A percentile compares a stretch with the other conserved stretches of the same genome.
phyloP scores from a whole-genome alignment of 768 basidiomycete genomes.

The Russula olivacea region DNA sequence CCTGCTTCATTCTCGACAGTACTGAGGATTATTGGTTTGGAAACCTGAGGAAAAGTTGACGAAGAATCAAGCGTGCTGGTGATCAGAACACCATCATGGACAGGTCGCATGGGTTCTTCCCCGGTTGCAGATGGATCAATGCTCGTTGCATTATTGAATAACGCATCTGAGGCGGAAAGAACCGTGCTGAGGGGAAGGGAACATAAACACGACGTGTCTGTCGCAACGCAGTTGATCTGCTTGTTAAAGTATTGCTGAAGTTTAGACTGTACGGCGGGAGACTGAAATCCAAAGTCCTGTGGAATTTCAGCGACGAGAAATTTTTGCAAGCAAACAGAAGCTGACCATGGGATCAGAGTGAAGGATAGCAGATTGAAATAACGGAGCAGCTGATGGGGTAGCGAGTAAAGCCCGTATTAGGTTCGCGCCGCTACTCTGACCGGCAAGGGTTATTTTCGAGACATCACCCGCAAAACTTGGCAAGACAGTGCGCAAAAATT shows the following conservation, averaged over 20 bases:
- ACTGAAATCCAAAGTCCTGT: slow-evolving; percentile 69
- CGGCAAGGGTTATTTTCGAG: slow-evolving; percentile 66
- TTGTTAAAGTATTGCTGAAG: slow-evolving; percentile 50
- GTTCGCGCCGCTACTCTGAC: slow-evolving; percentile 76
- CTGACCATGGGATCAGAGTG: slow-evolving; percentile 85
- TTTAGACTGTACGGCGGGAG: slow-evolving; percentile 44
- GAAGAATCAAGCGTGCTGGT: slow-evolving; percentile 60
- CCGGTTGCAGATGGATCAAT: slow-evolving; percentile 50
- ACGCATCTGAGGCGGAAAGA: slow-evolving; percentile 45
- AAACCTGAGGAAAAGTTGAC: slow-evolving; percentile 50
- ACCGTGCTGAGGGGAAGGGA: slow-evolving; percentile 46
- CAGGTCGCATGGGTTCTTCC: slow-evolving; percentile 58
- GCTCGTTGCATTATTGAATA: slow-evolving; percentile 38
- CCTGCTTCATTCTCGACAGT: slow-evolving; percentile 71
- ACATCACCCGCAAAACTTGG: slow-evolving; percentile 63
- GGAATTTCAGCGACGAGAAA: neutral
- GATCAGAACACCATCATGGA: slow-evolving; percentile 62
- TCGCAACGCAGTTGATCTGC: slow-evolving; percentile 42
- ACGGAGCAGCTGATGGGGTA: slow-evolving; percentile 56
- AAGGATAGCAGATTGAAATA: slow-evolving; percentile 74
- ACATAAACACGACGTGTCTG: slow-evolving; percentile 46
- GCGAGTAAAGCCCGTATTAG: slow-evolving; percentile 76
- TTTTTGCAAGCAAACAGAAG: neutral
- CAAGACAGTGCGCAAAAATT: slow-evolving; percentile 52
- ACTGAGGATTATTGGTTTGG: slow-evolving; percentile 65